phyloP scores from a whole-genome alignment of 1,139 yeast species.

The Blastobotrys ciferrii region DNA sequence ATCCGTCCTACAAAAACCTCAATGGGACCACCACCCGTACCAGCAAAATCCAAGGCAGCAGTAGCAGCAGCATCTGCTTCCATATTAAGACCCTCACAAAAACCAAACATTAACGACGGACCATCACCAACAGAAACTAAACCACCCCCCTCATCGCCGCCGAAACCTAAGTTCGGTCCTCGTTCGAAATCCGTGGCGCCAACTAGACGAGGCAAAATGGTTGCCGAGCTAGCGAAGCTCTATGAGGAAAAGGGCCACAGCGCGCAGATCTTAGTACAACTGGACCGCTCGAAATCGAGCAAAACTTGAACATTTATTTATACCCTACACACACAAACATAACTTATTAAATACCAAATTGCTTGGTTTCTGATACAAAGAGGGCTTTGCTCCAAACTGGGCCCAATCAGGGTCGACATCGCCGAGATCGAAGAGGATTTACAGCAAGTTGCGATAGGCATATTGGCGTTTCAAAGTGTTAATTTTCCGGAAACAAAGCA shows the following conservation, averaged over 20 bases:
- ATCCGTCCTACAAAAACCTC: not conserved
- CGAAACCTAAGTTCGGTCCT: conserved; percentile 18
- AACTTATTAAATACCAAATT: not conserved
- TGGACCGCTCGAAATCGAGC: conserved; percentile 17
- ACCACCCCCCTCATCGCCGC: conserved; percentile 20
- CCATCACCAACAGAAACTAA: conserved; percentile 2
- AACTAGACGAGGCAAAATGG: conserved; percentile 22
- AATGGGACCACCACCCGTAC: conserved; percentile 23
- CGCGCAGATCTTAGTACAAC: conserved; percentile 26
- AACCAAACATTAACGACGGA: not conserved
- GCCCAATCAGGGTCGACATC: too few species aligned
- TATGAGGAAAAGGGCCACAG: conserved; percentile 33
- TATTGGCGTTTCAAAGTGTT: too few species aligned
- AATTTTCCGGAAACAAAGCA: too few species aligned
- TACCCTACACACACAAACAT: not conserved
- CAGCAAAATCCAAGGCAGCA: conserved; percentile 12
- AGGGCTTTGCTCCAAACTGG: too few species aligned
- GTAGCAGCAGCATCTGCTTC: not conserved
- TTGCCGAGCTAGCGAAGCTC: conserved; percentile 35
- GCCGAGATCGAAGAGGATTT: too few species aligned
- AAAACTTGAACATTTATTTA: conserved; percentile 1
- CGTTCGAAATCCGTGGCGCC: conserved; percentile 15
- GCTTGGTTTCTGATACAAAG: not conserved
- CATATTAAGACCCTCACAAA: not conserved
- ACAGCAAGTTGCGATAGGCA: too few species aligned